Evolutionary conservation across 2,329 filamentous ascomycete genomes (phyloP), one percentile per base, ranked within the genome.

Genomic region (Incumbomyces lentus): DNA sequence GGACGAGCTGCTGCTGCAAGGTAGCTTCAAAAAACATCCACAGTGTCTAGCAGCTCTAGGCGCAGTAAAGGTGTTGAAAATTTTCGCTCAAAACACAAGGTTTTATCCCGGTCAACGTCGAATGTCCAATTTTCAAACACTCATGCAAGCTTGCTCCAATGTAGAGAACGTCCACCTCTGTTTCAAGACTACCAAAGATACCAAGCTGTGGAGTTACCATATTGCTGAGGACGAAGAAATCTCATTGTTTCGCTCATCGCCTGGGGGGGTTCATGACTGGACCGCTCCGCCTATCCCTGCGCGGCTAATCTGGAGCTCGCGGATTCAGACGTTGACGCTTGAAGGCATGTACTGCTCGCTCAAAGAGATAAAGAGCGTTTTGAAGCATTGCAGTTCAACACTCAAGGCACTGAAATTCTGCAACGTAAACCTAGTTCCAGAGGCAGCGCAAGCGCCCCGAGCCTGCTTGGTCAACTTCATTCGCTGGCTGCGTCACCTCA

Each of bases 391-490:
- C 31, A n/a, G 10, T n/a, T 8, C n/a, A 8, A 32, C 10, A 10
- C 31, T 32, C 10, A n/a, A 32, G 31, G n/a, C 10, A 8, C 31
- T 32, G 10, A 10, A 32, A 8, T 10, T 32, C 31, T n/a, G n/a
- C 31, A 32, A n/a, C n/a, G 10, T 32, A n/a, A 32, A 8, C n/a
- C 8, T 32, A 8, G n/a, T n/a, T 8, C 31, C 31, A 32, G 31
- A 32, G n/a, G 31, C 8, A 32, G 10, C 10, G n/a, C 10, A 32
- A 8, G 31, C 10, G n/a, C 35, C 35, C 8, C 61, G 42, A 2
- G 58, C 58, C 1, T 58, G 52, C 30, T 55, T 58, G 11, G 39
- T 47, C 14, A 59, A 46, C 8, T 26, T 44, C 14, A 62, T 41
- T 26, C 46, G 46, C 6, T 59, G 53, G 10, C 57, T 19, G 16